Percentiles rank a stretch among this genome's conserved stretches.
Evolutionary conservation across 768 basidiomycete genomes (phyloP).

Genomic region (Cystobasidiopsis lactophilus): DNA sequence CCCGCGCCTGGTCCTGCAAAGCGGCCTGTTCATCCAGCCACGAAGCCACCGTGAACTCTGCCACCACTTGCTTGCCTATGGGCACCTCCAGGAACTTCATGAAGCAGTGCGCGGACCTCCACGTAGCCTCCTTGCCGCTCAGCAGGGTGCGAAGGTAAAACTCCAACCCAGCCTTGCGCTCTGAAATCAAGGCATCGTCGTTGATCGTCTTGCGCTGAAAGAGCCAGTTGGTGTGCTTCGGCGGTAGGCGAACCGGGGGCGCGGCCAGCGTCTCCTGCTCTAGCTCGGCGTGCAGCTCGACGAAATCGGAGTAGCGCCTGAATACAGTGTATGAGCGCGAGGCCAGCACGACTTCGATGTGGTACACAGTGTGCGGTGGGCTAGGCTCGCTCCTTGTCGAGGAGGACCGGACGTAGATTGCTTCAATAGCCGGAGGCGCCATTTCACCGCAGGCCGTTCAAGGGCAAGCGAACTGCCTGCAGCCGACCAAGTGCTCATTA

Average conservation of each 20-base stretch:
- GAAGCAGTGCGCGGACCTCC: conserved; percentile 59
- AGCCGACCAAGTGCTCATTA: too few relatives aligned
- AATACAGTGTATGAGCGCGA: conserved; percentile 85
- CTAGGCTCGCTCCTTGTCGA: not conserved
- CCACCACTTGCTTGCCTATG: conserved; percentile 21
- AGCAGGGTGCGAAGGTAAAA: conserved; percentile 67
- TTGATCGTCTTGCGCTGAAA: conserved; percentile 30
- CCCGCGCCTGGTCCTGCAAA: conserved; percentile 50
- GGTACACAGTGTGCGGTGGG: conserved; percentile 50
- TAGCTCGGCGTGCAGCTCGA: conserved; percentile 60
- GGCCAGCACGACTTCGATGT: conserved; percentile 43
- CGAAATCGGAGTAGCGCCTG: conserved; percentile 87
- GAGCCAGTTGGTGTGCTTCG: conserved; percentile 55
- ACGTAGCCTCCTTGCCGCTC: conserved; percentile 53
- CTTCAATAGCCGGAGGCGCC: conserved; percentile 5
- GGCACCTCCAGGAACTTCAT: conserved; percentile 45
- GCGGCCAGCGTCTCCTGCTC: conserved; percentile 52
- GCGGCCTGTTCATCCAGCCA: conserved; percentile 82
- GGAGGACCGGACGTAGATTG: conserved; percentile 4
- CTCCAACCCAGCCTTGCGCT: conserved; percentile 56
- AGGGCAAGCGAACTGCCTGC: too few relatives aligned
- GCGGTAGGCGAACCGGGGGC: conserved; percentile 59
- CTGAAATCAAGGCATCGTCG: conserved; percentile 40
- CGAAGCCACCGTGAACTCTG: conserved; percentile 42
- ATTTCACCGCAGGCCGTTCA: too few relatives aligned